Evolutionary conservation across 495 filamentous ascomycete species (phyloP), one percentile per base, ranked within the genome.

Genomic region (Xylaria scruposa): DNA sequence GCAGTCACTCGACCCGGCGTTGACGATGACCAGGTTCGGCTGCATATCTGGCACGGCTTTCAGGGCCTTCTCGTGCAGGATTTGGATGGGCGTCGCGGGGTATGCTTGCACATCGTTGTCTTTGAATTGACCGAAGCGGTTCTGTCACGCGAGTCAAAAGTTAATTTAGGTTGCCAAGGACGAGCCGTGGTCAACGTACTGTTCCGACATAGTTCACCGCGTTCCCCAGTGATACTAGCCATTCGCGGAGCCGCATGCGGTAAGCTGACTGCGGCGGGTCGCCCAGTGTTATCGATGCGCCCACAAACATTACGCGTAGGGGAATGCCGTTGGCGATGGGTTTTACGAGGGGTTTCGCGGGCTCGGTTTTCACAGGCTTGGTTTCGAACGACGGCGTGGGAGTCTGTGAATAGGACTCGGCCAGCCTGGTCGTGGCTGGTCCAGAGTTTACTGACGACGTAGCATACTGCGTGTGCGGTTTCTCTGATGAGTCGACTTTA

Each of bases 251-350:
- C 69, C 81, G 75, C 38, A 78, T 81, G 46, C 89, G 86, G 74
- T 88, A 90, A 31, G 87, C 88, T 74, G 87, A 84, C 26, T 83
- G 81, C 0, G 83, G 86, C n/a, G 76, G 77, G 42, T 82, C 84
- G n/a, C 89, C 89, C 54, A 82, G 79, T 6, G 88, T 90, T 70
- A 91, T 88, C 0, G 88, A 90, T 15, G 88, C 88, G 36, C 88
- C 88, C 15, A 89, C 80, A 24, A 88, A 86, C 77, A 90, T 79
- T 15, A 88, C 80, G 17, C 86, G 81, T 1, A 89, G 78, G n/a
- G 78, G 77, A 13, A 78, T 68, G 26, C 77, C 77, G 31, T 72
- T 71, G 12, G 77, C 77, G 38, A 72, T 51, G 56, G 70, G 24
- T 13, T 44, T 1, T 2, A 44, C 8, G n/a, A 60, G 33, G 4